A percentile compares a stretch with the other conserved stretches of the same genome.
Conservation (phyloP, 495 filamentous ascomycete species). For the Penicillium paradoxum region DNA sequence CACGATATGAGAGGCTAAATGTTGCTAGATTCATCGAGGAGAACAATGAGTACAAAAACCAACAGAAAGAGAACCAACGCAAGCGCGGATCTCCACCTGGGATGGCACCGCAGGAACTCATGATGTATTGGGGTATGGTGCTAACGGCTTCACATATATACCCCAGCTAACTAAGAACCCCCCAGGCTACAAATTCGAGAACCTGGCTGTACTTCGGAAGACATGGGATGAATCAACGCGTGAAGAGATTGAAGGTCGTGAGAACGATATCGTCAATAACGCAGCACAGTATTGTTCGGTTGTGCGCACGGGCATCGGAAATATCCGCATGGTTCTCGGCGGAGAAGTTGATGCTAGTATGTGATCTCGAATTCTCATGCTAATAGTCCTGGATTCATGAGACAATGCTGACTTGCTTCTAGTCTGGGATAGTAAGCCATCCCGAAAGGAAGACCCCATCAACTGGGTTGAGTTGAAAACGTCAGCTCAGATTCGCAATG, state of each 20-base stretch:
- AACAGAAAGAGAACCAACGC: conserved; percentile 47
- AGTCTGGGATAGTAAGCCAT: conserved; percentile 83
- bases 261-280: conserved; percentile 70
- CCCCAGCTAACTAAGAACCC: conserved; percentile 9
- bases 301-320: conserved; percentile 79
- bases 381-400: background rate
- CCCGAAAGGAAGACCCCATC: conserved; percentile 56
- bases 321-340: conserved; percentile 67
- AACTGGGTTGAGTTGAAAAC: conserved; percentile 98
- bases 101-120: conserved; percentile 57
- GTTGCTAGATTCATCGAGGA: conserved; percentile 83
- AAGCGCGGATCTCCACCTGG: conserved; percentile 49
- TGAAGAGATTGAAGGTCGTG: conserved; percentile 71
- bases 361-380: conserved; percentile 16
- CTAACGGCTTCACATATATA: background rate
- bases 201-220: conserved; percentile 65
- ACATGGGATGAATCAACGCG: conserved; percentile 67
- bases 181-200: conserved; percentile 94
- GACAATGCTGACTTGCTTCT: conserved; percentile 2
- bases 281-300: conserved; percentile 92
- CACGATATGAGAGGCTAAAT: conserved; percentile 6
- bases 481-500: conserved; percentile 58
- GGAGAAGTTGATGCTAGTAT: conserved; percentile 90
- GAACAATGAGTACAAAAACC: conserved; percentile 63
- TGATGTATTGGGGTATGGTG: conserved; percentile 58